Percentiles rank a stretch among this genome's conserved stretches.
Conservation (phyloP, 306 rosid species). For the Vachellia pachyceras region DNA sequence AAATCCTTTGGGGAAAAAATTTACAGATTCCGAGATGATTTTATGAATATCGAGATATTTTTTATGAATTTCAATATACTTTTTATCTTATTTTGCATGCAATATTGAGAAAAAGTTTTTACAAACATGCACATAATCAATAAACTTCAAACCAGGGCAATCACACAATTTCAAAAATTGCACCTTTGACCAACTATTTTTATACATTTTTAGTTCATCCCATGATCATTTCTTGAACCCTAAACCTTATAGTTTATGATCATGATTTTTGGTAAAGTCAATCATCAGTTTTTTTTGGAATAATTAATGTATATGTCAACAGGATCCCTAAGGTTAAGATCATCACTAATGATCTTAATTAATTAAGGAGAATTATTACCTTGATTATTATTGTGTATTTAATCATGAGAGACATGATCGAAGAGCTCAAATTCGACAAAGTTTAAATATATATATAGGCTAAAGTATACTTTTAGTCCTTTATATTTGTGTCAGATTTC, state of each 20-base stretch:
- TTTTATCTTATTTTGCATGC: too few relatives aligned
- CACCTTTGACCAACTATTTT: background rate
- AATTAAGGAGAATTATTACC: background rate
- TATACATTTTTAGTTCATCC: background rate
- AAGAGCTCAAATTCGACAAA: background rate
- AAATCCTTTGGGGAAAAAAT: too few relatives aligned
- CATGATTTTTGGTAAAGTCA: background rate
- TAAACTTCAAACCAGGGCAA: background rate
- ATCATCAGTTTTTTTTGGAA: background rate
- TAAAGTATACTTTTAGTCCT: too few relatives aligned
- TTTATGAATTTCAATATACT: too few relatives aligned
- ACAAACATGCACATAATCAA: slow-evolving; percentile 1
- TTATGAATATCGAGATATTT: too few relatives aligned
- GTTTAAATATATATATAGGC: too few relatives aligned
- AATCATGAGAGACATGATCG: background rate
- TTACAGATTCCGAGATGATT: too few relatives aligned
- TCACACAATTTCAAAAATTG: too few relatives aligned
- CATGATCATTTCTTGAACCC: background rate
- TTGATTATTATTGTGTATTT: background rate
- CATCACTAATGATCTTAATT: background rate
- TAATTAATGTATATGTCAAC: background rate
- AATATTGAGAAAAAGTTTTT: too few relatives aligned
- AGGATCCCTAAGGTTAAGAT: background rate
- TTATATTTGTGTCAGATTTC: too few relatives aligned
- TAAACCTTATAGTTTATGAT: background rate